phyloP scores from a whole-genome alignment of 257 asterid species.

The Salvia splendens region DNA sequence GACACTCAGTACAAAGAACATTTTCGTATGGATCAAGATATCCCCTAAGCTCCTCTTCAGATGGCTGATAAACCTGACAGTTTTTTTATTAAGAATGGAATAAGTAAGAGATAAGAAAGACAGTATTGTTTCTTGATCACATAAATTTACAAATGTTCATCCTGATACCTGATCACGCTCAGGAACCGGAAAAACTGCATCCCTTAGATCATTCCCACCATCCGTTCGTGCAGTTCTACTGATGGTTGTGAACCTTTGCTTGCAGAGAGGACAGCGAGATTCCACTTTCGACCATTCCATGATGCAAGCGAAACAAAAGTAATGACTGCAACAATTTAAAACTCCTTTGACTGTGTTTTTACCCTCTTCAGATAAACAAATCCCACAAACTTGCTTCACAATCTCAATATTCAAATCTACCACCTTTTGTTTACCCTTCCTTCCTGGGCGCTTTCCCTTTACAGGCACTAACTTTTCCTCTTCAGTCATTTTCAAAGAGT shows the following conservation, averaged over 20 bases:
- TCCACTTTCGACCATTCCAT: slow-evolving; percentile 98
- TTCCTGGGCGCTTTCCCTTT: slow-evolving; percentile 44
- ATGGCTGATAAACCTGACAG: slow-evolving; percentile 85
- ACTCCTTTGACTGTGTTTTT: slow-evolving; percentile 70
- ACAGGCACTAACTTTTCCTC: slow-evolving; percentile 42
- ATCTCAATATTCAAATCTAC: slow-evolving; percentile 55
- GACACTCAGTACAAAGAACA: slow-evolving; percentile 76
- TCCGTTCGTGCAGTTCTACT: slow-evolving; percentile 57
- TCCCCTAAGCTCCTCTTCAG: slow-evolving; percentile 90
- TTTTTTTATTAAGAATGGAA: slow-evolving; percentile 1
- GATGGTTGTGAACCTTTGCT: slow-evolving; percentile 77
- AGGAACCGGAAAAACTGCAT: slow-evolving; percentile 64
- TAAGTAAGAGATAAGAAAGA: slow-evolving; percentile 8
- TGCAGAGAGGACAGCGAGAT: slow-evolving; percentile 93
- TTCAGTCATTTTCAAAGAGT: slow-evolving; percentile 34
- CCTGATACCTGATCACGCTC: slow-evolving; percentile 83
- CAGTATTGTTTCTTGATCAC: slow-evolving; percentile 1
- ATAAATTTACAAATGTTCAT: neutral
- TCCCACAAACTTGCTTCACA: slow-evolving; percentile 85
- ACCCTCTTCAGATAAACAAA: slow-evolving; percentile 87
- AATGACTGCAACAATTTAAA: slow-evolving; percentile 81
- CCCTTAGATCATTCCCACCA: slow-evolving; percentile 51
- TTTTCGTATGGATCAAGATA: slow-evolving; percentile 77
- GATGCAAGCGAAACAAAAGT: slow-evolving; percentile 91
- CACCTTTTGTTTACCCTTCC: slow-evolving; percentile 75